Percentiles rank a stretch among this genome's conserved stretches.
These are phyloP conservation scores for Pluteus cervinus DNA, from an alignment of 768 basidiomycete genomes.

Conservation along the genomic window DNA sequence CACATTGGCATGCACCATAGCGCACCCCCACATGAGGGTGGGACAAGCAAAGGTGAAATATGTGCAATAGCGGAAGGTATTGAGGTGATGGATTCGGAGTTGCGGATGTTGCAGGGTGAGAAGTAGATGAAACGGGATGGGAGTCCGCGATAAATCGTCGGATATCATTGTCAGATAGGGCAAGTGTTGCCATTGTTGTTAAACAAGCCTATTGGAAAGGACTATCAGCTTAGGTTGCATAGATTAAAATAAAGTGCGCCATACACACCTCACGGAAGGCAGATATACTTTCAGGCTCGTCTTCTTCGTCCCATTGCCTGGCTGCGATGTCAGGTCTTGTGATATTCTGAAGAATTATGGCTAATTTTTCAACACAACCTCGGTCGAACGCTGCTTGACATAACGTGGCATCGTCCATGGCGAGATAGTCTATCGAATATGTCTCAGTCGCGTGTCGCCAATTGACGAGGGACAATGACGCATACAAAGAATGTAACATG, in stretches of 20 bases:
- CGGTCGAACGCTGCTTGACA: slow-evolving; percentile 68
- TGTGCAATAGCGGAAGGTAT: slow-evolving; percentile 32
- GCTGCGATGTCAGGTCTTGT: slow-evolving; percentile 39
- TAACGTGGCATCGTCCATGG: slow-evolving; percentile 62
- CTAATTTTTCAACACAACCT: slow-evolving; percentile 55
- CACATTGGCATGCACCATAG: slow-evolving; percentile 82
- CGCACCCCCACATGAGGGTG: slow-evolving; percentile 71
- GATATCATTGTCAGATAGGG: slow-evolving; percentile 68
- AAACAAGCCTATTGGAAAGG: slow-evolving; percentile 52
- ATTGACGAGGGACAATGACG: slow-evolving; percentile 2
- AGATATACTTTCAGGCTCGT: slow-evolving; percentile 55
- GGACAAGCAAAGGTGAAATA: slow-evolving; percentile 46
- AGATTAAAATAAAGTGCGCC: background rate
- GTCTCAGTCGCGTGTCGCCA: background rate
- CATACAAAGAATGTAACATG: slow-evolving; percentile 72
- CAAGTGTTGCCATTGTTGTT: slow-evolving; percentile 66
- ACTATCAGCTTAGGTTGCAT: background rate
- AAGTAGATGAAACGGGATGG: slow-evolving; percentile 47
- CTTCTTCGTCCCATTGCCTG: slow-evolving; percentile 59
- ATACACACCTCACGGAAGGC: slow-evolving; percentile 56
- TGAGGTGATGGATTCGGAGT: slow-evolving; percentile 28
- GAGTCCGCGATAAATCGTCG: slow-evolving; percentile 63
- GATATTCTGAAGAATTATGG: slow-evolving; percentile 42
- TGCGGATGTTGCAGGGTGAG: slow-evolving; percentile 20
- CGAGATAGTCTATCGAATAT: slow-evolving; percentile 47